phyloP scores from a whole-genome alignment of 371 early-diverging fungal species.

The Mortierella sp. region DNA sequence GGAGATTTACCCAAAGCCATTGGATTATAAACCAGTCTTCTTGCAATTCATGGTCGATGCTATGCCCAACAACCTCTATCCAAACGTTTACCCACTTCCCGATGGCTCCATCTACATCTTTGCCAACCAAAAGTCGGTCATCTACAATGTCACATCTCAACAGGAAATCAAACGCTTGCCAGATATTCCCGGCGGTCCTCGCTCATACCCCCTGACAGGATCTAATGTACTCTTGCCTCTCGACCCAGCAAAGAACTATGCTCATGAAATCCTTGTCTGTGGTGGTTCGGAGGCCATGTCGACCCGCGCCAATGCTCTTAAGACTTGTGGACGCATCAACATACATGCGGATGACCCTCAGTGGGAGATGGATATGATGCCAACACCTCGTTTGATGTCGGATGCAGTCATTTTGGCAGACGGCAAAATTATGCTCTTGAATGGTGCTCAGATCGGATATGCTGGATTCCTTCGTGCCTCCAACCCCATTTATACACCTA shows the following conservation, averaged over 20 bases:
- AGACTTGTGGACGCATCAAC: constrained; percentile 70
- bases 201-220: constrained; percentile 74
- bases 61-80: constrained; percentile 58
- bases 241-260: constrained; percentile 68
- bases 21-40: constrained; percentile 32
- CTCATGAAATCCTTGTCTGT: constrained; percentile 70
- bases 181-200: constrained; percentile 63
- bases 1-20: constrained; percentile 49
- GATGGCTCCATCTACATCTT: constrained; percentile 70
- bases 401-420: constrained; percentile 74
- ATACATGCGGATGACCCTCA: constrained; percentile 59
- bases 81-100: constrained; percentile 67
- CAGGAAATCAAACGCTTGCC: constrained; percentile 62
- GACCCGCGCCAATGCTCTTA: constrained; percentile 58
- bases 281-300: constrained; percentile 66
- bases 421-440: constrained; percentile 70
- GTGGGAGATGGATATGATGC: constrained; percentile 74
- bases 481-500: constrained; percentile 69
- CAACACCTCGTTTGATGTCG: constrained; percentile 67
- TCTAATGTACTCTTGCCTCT: constrained; percentile 72
- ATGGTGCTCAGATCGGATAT: constrained; percentile 72
- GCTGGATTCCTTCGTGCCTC: constrained; percentile 65
- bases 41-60: constrained; percentile 54
- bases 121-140: constrained; percentile 68
- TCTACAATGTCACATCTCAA: constrained; percentile 63